Base-by-base conservation (phyloP, 2,329 filamentous ascomycete genomes). In the Zymoseptoria tritici region DNA sequence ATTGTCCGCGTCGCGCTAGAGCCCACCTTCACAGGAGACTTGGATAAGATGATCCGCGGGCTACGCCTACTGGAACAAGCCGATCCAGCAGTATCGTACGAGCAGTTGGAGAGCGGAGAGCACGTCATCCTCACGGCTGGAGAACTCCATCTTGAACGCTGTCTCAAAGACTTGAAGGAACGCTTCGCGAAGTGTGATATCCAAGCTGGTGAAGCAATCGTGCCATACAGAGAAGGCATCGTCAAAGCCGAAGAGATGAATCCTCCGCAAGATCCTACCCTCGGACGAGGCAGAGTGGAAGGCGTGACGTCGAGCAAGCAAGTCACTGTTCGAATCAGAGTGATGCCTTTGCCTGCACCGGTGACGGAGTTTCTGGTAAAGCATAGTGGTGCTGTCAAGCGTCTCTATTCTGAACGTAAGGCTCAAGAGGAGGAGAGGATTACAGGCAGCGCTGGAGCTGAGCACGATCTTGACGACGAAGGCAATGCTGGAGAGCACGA, bases 1-100 rank as follows among this genome's bases (percentile, higher is more conserved):
- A 99, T 99, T 64, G 94, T 99, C 5, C 88, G 94, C 55, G 93
- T 99, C 20, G 92, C 94, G 0, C 79, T 99, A n/a, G 94, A 99
- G 73, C 94, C 94, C 0, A 86, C 86, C 58, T 95, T 94, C 73
- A 94, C 94, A 0, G 86, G 85, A 24, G 91, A 99, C 71, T 80
- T 99, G 21, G 88, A 94, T 73, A 97, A 95, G 77, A 95, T 99
- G 92, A 91, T 99, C 59, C 82, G 84, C 5, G 94, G 94, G 0
- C 79, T 99, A 56, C 86, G 86, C 63, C 79, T 99, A 19, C 84
- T 99, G 0, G 92, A 96, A 31, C 91, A 97, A 71, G 95, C 91
- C 68, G 94, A 99, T 69, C 93, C 94, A 0, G 97, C 94, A 69
- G 94, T 93, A 13, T 87, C 96, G 72, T 99, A 99, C 68, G 92